Percentiles rank a stretch among this genome's conserved stretches.
Conservation (phyloP, 345 rosid species). For the Syzygium aqueum region DNA sequence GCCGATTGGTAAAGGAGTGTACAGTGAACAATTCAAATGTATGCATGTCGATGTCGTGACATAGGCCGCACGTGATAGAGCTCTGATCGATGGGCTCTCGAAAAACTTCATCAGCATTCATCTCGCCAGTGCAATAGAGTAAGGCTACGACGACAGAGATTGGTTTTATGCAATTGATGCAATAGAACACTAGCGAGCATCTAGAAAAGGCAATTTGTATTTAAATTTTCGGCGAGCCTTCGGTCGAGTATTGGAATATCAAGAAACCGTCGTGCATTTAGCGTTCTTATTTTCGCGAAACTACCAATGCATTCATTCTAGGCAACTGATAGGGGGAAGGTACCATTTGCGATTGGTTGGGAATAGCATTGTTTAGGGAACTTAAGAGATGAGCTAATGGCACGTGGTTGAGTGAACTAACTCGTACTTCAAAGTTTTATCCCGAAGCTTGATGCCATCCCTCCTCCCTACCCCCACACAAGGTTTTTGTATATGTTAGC, state of each 20-base stretch:
- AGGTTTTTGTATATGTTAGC: background rate
- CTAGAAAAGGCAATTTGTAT: background rate
- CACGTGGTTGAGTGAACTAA: background rate
- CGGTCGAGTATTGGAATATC: background rate
- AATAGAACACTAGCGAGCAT: background rate
- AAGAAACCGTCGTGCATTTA: background rate
- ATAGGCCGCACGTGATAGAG: background rate
- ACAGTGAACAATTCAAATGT: rapidly evolving
- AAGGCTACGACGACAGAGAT: background rate
- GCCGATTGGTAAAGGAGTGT: no score
- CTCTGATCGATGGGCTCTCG: background rate
- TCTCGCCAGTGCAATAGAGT: background rate
- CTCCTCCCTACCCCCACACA: background rate
- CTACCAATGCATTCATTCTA: background rate
- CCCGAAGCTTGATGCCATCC: background rate
- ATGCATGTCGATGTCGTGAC: background rate
- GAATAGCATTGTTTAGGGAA: background rate
- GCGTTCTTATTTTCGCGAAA: background rate
- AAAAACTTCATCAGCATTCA: background rate
- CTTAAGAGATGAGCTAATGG: background rate
- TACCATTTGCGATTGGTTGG: background rate
- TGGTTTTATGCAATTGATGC: background rate
- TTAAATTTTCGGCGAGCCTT: background rate
- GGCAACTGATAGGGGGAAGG: background rate
- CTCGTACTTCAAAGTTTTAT: background rate